Evolutionary conservation across 306 rosid genomes (phyloP).

Genomic region (Rubus idaeus): DNA sequence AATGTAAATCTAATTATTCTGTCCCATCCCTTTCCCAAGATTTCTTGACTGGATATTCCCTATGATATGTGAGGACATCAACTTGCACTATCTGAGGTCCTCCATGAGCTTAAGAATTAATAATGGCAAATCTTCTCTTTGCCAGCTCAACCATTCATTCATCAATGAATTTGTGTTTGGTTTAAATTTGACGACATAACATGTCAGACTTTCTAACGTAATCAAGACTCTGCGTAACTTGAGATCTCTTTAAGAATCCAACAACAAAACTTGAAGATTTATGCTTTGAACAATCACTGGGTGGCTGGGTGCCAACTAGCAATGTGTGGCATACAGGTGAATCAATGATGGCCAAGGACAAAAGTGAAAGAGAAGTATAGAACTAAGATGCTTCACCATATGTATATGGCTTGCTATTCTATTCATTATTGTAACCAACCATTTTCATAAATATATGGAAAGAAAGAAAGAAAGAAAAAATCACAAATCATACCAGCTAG

Average conservation of each 20-base stretch:
- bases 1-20: conserved; percentile 6
- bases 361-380: not conserved
- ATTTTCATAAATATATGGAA: not conserved
- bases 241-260: not conserved
- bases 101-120: not conserved
- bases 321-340: conserved; percentile 14
- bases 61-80: conserved; percentile 12
- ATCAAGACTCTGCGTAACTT: not conserved
- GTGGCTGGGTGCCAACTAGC: not conserved
- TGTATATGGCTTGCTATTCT: not conserved
- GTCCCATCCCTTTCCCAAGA: conserved; percentile 11
- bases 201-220: not conserved
- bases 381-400: not conserved
- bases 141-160: not conserved
- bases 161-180: not conserved
- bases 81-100: conserved; percentile 10
- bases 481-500: not conserved
- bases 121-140: conserved; percentile 9
- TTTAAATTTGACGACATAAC: not conserved
- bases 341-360: conserved; percentile 15
- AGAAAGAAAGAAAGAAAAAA: not conserved
- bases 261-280: not conserved
- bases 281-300: not conserved
- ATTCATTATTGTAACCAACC: not conserved
- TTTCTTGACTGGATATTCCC: conserved; percentile 4